Conservation (phyloP, 1,284 basidiomycete species). For the Heterobasidion parviporum region DNA sequence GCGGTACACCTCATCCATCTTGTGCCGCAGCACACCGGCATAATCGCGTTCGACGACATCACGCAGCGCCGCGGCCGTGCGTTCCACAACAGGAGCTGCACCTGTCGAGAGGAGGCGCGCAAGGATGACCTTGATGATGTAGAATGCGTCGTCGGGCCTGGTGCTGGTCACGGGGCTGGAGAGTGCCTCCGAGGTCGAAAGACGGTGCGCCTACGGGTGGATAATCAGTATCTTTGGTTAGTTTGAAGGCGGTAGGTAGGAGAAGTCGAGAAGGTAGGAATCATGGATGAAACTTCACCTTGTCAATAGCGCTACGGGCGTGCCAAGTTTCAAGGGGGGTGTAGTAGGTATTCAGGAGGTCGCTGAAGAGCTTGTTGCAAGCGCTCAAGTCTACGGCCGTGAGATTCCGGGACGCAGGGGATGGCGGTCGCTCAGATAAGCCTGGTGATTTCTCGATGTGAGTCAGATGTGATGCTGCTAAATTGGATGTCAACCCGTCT, state of each 20-base stretch:
- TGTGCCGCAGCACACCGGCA: slow-evolving; percentile 66
- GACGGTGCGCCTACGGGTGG: slow-evolving; percentile 53
- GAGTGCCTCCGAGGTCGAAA: slow-evolving; percentile 60
- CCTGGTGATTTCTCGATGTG: neutral
- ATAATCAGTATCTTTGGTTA: neutral
- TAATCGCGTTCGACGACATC: slow-evolving; percentile 80
- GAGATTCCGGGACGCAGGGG: slow-evolving; percentile 14
- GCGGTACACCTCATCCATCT: slow-evolving; percentile 84
- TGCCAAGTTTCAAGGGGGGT: slow-evolving; percentile 92
- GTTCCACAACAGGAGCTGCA: slow-evolving; percentile 48
- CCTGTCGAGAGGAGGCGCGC: slow-evolving; percentile 71
- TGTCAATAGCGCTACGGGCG: slow-evolving; percentile 79
- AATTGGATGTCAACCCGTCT: neutral
- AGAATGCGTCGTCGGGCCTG: slow-evolving; percentile 90
- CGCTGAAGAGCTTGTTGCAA: slow-evolving; percentile 57
- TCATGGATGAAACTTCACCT: slow-evolving; percentile 35
- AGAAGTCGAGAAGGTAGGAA: slow-evolving; percentile 5
- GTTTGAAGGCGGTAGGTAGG: slow-evolving; percentile 2
- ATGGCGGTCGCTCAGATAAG: slow-evolving; percentile 5
- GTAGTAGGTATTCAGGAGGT: slow-evolving; percentile 71
- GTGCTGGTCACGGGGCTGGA: slow-evolving; percentile 58
- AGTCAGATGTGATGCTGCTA: neutral
- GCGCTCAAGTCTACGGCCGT: slow-evolving; percentile 40
- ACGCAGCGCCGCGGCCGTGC: slow-evolving; percentile 53
- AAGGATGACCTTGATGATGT: slow-evolving; percentile 81